Base-by-base conservation (phyloP, 352 stramenopile species). In the Globisporangium takayamanum region DNA sequence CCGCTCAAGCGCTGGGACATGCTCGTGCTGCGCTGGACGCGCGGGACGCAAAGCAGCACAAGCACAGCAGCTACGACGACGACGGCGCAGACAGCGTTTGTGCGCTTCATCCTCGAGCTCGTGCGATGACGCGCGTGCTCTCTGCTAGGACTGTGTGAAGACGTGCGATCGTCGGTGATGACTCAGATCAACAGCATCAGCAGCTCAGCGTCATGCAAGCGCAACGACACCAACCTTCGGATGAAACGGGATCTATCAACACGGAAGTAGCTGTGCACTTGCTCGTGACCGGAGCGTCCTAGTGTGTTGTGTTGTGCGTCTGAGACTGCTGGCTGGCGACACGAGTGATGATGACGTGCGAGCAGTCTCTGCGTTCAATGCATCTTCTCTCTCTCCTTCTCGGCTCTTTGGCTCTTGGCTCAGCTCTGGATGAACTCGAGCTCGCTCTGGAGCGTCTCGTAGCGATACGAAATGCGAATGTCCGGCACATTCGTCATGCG, bases 401-500 rank as follows among this genome's bases (percentile, higher is more conserved):
- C 30, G 22, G 22, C 22, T 36, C 7, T 8, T 20, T 47, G 15
- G 6, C 42, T 47, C 42, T 15, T 14, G 8, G n/a, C 48, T 53
- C 12, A 85, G 44, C 73, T 87, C 59, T 89, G 68, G 47, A 92
- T 83, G 59, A 92, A 92, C 52, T 73, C 69, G 36, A 89, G 65
- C 61, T 92, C 84, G 62, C 70, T 77, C 55, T 75, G 63, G 20
- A 92, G 76, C 30, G 83, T 94, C 64, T 96, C 85, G 72, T 94
- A 68, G 30, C 92, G 84, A 68, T 97, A 98, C 61, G 89, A 74
- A 6, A 98, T 59, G 53, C 93, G 87, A 42, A 98, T 97, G 64
- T 97, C 78, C 4, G 93, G 93, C 37, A 98, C 92, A 57, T 98
- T 98, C 36, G 91, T 97, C 81, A 97, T 95, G 36, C 80, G 81